Evolutionary conservation across 352 stramenopile genomes (phyloP).

Genomic region (Elongisporangium senticosum): DNA sequence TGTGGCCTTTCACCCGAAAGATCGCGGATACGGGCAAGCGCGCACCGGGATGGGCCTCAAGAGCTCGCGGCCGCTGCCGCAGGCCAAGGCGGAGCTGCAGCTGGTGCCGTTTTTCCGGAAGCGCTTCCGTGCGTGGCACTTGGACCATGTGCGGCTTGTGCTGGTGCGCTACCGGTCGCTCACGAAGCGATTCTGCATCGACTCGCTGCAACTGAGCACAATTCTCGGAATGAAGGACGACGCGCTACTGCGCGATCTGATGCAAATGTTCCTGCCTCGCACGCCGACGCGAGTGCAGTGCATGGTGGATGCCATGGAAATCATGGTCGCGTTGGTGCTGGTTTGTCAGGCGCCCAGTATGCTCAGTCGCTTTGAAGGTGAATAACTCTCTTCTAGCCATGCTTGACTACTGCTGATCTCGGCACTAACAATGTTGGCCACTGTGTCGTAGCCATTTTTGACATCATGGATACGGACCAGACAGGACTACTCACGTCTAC

Average conservation of each 20-base stretch:
- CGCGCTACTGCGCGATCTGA: conserved; percentile 35
- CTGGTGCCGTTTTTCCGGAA: conserved; percentile 42
- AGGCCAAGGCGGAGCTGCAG: conserved; percentile 32
- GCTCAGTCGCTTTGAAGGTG: conserved; percentile 52
- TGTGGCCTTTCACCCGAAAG: neutral
- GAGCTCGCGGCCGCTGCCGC: conserved; percentile 47
- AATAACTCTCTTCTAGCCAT: conserved; percentile 4
- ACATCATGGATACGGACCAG: conserved; percentile 39
- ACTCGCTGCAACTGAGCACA: conserved; percentile 39
- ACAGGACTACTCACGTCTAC: conserved; percentile 25
- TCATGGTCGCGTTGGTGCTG: conserved; percentile 53
- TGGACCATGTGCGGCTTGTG: conserved; percentile 45
- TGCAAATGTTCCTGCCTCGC: conserved; percentile 48
- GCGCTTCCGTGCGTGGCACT: conserved; percentile 51
- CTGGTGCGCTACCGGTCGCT: conserved; percentile 47
- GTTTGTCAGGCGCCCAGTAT: conserved; percentile 58
- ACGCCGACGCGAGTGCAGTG: conserved; percentile 51
- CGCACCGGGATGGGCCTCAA: conserved; percentile 37
- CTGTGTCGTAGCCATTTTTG: conserved; percentile 42
- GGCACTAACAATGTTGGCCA: neutral
- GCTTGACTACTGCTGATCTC: neutral
- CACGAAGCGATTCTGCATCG: conserved; percentile 52
- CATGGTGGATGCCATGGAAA: conserved; percentile 69
- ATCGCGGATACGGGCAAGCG: neutral
- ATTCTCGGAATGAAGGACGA: conserved; percentile 51